These are phyloP conservation scores for Bonnemaisonia californica DNA, from an alignment of 31 red algal species.

Conservation along the genomic window DNA sequence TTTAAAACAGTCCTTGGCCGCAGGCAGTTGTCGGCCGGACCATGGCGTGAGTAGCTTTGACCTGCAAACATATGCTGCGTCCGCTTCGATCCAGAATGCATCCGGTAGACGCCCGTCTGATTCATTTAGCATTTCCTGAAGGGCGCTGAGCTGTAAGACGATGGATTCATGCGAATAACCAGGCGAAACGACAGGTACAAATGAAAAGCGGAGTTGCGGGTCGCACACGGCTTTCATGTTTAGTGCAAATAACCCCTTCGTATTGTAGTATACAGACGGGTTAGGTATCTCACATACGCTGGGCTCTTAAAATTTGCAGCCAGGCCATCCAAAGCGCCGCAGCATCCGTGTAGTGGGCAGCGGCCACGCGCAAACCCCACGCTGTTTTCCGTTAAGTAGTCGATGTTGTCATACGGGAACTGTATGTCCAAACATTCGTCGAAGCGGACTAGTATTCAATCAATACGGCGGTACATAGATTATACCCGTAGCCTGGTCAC, in stretches of 20 bases:
- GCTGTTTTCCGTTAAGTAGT: neutral
- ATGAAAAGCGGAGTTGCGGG: conserved; percentile 17
- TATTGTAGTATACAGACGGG: conserved; percentile 43
- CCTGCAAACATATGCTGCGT: conserved; percentile 34
- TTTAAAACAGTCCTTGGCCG: conserved; percentile 1
- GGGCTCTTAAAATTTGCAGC: neutral
- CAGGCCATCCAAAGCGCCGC: conserved; percentile 6
- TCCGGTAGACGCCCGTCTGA: neutral
- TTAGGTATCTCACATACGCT: conserved; percentile 23
- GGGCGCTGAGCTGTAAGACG: neutral
- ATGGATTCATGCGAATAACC: conserved; percentile 15
- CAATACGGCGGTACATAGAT: neutral
- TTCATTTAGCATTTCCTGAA: neutral
- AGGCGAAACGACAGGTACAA: neutral
- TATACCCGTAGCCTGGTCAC: neutral
- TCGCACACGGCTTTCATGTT: conserved; percentile 49
- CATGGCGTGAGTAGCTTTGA: conserved; percentile 26
- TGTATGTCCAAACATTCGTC: neutral
- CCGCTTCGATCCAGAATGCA: conserved; percentile 32
- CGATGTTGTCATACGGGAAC: neutral
- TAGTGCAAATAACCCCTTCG: conserved; percentile 45
- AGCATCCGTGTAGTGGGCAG: neutral
- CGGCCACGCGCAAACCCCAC: neutral
- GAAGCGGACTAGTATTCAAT: neutral
- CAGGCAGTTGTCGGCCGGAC: neutral